phyloP scores from a whole-genome alignment of 2,329 filamentous ascomycete species.

The Nectriaceae sp. region DNA sequence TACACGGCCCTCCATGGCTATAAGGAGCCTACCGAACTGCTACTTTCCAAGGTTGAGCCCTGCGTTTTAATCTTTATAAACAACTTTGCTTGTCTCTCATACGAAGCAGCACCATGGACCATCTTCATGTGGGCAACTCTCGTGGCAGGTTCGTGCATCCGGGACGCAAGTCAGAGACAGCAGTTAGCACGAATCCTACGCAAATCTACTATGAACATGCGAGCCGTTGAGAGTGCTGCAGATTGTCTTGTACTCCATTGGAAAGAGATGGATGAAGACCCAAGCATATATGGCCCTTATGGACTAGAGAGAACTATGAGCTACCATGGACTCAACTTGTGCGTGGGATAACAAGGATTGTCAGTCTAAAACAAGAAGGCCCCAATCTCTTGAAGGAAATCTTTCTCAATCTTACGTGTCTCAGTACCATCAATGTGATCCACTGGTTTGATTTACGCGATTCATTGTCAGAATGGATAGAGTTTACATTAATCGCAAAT shows the following conservation, averaged over 20 bases:
- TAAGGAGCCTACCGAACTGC: background rate
- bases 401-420: no score
- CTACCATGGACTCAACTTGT: constrained; percentile 1
- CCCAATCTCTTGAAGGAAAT: no score
- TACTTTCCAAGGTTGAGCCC: background rate
- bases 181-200: background rate
- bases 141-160: constrained; percentile 6
- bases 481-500: no score
- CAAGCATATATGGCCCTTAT: background rate
- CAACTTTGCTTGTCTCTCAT: background rate
- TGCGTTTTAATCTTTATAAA: background rate
- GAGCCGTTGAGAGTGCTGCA: constrained; percentile 3
- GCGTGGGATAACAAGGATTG: constrained; percentile 4
- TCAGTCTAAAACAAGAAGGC: no score
- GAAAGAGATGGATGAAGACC: constrained; percentile 2
- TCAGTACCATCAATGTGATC: no score
- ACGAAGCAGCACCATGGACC: constrained; percentile 5
- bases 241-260: constrained; percentile 3
- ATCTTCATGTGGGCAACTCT: constrained; percentile 9
- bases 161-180: constrained; percentile 1
- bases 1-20: background rate
- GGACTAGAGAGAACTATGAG: constrained; percentile 5
- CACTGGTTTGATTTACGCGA: no score
- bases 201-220: constrained; percentile 1
- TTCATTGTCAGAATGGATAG: no score